Evolutionary conservation across 805 yeast species (phyloP).

Genomic region (Naumovozyma baii): DNA sequence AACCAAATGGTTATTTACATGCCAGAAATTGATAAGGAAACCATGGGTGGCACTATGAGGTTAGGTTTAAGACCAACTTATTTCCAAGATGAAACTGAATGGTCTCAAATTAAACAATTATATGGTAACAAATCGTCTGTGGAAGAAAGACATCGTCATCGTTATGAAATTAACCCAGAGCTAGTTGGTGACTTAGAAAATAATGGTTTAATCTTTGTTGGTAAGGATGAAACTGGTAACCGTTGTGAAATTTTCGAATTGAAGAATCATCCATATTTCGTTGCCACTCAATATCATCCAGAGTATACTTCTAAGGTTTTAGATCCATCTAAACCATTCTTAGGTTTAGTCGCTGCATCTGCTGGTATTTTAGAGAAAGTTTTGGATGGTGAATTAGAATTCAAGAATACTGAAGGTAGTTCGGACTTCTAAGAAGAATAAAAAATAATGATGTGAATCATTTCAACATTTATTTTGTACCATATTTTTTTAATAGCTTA

Average conservation of each 20-base stretch:
- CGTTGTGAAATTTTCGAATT: conserved; percentile 94
- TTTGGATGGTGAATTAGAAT: conserved; percentile 32
- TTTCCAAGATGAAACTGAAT: conserved; percentile 58
- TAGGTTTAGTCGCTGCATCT: conserved; percentile 92
- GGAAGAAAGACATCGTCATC: conserved; percentile 93
- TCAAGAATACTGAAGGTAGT: conserved; percentile 7
- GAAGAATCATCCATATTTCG: conserved; percentile 78
- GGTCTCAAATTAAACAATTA: conserved; percentile 63
- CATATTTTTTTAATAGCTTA: background rate
- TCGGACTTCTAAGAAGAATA: conserved; percentile 6
- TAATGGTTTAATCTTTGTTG: conserved; percentile 79
- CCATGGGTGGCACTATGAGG: conserved; percentile 98
- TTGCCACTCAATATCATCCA: conserved; percentile 97
- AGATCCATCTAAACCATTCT: conserved; percentile 92
- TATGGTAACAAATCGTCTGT: conserved; percentile 66
- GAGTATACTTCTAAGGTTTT: conserved; percentile 94
- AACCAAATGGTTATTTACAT: conserved; percentile 77
- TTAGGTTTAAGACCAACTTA: conserved; percentile 86
- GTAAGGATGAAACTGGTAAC: conserved; percentile 79
- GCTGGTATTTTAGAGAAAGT: conserved; percentile 71
- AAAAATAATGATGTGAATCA: no score
- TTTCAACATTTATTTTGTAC: background rate
- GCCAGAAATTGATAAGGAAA: conserved; percentile 96
- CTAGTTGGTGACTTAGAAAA: conserved; percentile 61
- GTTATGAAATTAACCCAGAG: conserved; percentile 93